Base-by-base conservation (phyloP, 352 stramenopile genomes). In the Globisporangium alternatum region DNA sequence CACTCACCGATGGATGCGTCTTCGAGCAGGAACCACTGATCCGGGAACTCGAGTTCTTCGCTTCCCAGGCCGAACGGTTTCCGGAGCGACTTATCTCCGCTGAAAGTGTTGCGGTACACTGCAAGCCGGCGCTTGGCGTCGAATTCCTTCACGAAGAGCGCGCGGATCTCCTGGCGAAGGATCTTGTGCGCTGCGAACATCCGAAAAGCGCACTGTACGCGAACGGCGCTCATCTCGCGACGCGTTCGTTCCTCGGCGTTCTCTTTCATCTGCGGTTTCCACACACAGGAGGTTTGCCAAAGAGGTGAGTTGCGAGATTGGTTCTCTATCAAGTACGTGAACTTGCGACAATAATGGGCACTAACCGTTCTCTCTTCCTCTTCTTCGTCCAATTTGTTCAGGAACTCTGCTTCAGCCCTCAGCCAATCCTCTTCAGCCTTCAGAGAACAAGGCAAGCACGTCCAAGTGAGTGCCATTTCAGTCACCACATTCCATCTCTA, bases 61-160 rank as follows among this genome's bases (percentile, higher is more conserved):
- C 71, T 71, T 9, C 79, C 81, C 5, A 93, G 64, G 1, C 72
- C 81, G 22, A 56, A 79, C 51, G 85, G 82, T 56, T 91, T 91
- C n/a, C 68, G 61, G 8, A 52, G 66, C 4, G 67, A 80, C 9
- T 57, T 37, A 15, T 78, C 68, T 13, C 68, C 70, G 3, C 69
- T 84, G 47, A 72, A 63, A 7, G 65, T 84, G 66, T 91, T 89
- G 45, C 77, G 78, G 49, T 91, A 93, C 53, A 69, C 69, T 8
- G 80, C 53, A 8, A 66, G 59, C 19, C 77, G 67, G 12, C 62
- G 77, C 13, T 67, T 48, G 9, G 62, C 53, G 43, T 90, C 70
- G 44, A 88, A 90, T 22, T 89, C 76, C 52, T 90, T 91, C 12
- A 83, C 67, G 56, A 88, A 86, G 31, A 75, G 59, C 31, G 68